These are phyloP conservation scores for Aspergillus costaricaensis DNA, from an alignment of 2,329 filamentous ascomycete genomes.

Conservation along the genomic window DNA sequence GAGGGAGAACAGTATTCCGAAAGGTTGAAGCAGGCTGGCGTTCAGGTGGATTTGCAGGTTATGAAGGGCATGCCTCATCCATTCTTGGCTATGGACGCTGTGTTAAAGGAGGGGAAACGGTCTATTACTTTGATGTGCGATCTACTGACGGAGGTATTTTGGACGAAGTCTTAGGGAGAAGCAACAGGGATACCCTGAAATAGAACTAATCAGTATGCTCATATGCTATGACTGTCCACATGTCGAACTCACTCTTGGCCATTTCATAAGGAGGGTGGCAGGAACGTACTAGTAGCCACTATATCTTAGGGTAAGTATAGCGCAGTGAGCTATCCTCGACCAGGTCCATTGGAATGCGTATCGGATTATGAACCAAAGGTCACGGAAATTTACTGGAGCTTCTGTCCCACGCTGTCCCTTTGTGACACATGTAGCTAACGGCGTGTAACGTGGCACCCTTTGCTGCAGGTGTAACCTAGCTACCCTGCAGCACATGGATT, in stretches of 20 bases:
- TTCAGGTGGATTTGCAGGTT: constrained; percentile 51
- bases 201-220: not conserved
- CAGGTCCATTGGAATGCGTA: too few relatives aligned
- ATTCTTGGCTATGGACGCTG: constrained; percentile 61
- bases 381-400: too few relatives aligned
- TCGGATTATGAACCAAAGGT: too few relatives aligned
- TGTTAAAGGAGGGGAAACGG: constrained; percentile 52
- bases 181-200: not conserved
- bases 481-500: not conserved
- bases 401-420: too few relatives aligned
- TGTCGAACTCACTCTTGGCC: not conserved
- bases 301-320: too few relatives aligned
- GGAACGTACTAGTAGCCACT: too few relatives aligned
- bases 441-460: constrained; percentile 7
- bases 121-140: constrained; percentile 53
- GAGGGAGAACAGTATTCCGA: constrained; percentile 57
- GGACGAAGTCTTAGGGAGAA: constrained; percentile 16
- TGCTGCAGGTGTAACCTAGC: not conserved
- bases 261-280: not conserved
- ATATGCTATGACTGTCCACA: too few relatives aligned
- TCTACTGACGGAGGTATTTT: constrained; percentile 35
- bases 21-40: constrained; percentile 51
- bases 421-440: not conserved
- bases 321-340: too few relatives aligned
- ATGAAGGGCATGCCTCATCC: constrained; percentile 61